Base-by-base conservation (phyloP, 2,329 filamentous ascomycete genomes). In the Calonectria pauciramosa region DNA sequence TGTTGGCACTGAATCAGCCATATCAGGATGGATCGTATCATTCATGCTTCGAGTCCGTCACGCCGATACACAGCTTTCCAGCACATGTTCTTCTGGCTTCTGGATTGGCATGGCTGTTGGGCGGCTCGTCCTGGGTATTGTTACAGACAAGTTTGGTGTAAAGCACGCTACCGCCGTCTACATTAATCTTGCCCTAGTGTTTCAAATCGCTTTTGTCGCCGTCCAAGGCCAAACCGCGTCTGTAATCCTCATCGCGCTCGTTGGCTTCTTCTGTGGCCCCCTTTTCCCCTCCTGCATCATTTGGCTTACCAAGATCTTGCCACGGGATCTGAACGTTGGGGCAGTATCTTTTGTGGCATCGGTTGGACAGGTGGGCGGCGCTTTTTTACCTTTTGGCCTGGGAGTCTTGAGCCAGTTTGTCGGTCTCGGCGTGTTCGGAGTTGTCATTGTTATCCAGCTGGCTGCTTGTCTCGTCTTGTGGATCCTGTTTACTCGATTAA, bases 1-100 rank as follows among this genome's bases (percentile, higher is more conserved):
- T 72, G 84, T 88, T 6, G 86, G 87, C 20, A 87, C 85, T 20
- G 87, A 89, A 73, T 83, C 84, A 26, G 84, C 85, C 0, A 86
- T 88, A 0, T 87, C 86, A 3, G 86, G 86, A 38, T 89, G 87
- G 87, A 82, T 88, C 13, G 84, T 88, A 2, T 84, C 86, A 0
- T 89, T 86, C 80, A 88, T 88, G 86, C 79, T 81, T 5, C 84
- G 86, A 2, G 81, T 83, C 18, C 86, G 86, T 6, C 80, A 85
- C 51, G 80, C 83, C 0, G 82, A 85, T 5, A 79, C 82, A 0
- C 84, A 85, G 16, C 75, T 85, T 0, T 83, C 87, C 7, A 85
- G 84, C 11, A 78, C 88, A 0, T 84, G 85, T 13, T 87, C 86
- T 0, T 87, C 87, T 1, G 84, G 83, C 0, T 89, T 87, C 77